These are phyloP conservation scores for Tulasnella sp. DNA, from an alignment of 768 basidiomycete species.

Conservation along the genomic window DNA sequence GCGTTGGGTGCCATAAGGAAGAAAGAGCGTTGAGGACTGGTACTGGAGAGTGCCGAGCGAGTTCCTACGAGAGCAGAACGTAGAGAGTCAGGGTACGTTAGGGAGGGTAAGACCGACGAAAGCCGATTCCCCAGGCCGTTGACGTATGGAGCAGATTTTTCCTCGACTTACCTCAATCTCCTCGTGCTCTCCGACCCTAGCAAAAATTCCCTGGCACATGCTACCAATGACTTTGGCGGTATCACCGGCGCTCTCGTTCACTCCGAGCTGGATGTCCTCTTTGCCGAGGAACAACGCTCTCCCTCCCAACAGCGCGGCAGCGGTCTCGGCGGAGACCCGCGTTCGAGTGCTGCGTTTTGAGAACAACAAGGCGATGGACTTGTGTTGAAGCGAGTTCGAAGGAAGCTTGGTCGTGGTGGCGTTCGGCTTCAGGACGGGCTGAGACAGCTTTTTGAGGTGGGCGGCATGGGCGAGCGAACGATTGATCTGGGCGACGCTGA, in stretches of 20 bases:
- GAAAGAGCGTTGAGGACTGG: conserved; percentile 97
- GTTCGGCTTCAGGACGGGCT: conserved; percentile 46
- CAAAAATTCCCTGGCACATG: conserved; percentile 97
- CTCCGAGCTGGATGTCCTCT: conserved; percentile 93
- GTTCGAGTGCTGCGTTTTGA: conserved; percentile 94
- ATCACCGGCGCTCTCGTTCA: conserved; percentile 87
- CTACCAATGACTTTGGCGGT: conserved; percentile 86
- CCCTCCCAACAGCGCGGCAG: conserved; percentile 79
- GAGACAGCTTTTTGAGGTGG: conserved; percentile 61
- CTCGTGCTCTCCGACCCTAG: conserved; percentile 86
- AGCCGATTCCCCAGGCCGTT: neutral
- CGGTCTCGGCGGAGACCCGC: conserved; percentile 83
- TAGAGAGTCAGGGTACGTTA: neutral
- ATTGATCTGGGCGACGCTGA: conserved; percentile 72
- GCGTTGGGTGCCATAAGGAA: conserved; percentile 94
- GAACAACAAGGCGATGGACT: conserved; percentile 87
- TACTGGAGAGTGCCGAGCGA: conserved; percentile 86
- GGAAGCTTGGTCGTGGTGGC: conserved; percentile 49
- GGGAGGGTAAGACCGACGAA: conserved; percentile 22
- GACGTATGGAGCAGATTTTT: neutral
- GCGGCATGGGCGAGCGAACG: conserved; percentile 67
- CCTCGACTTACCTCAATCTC: conserved; percentile 81
- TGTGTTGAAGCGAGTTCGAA: conserved; percentile 74
- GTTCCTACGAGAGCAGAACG: conserved; percentile 58
- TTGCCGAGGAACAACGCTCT: conserved; percentile 85